Base-by-base conservation (phyloP, 257 asterid genomes). In the Verbena officinalis region DNA sequence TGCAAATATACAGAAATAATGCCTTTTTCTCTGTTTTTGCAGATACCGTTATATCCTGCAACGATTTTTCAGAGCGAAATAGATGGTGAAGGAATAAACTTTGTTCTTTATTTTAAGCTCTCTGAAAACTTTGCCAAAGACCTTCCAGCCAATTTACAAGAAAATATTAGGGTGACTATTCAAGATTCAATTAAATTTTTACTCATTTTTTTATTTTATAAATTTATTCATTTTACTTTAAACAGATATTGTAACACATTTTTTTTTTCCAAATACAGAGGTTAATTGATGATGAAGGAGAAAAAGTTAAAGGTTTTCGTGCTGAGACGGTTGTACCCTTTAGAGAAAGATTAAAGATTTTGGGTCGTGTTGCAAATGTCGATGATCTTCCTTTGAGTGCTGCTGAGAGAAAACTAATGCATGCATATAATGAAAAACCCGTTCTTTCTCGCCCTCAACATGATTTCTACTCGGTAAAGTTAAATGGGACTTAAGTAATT, bases 371-470 rank as follows among this genome's bases (percentile, higher is more conserved):
- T 22, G 95, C 78, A 45, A 94, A 94, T 78, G 81, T 90, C 67
- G 99, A 94, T 23, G 96, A 88, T 60, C 88, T 88, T 55, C 97
- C 95, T 17, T 55, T 90, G 70, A 90, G 95, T 73, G 73, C 90
- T 34, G 89, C 96, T 1, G 99, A 94, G 82, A 83, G 97, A 78
- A 94, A 94, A 76, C 90, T 94, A 64, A 83, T 94, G 96, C 89
- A 86, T 20, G 95, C 97, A 60, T 94, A 86, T 80, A 89, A 88
- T 58, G 97, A 94, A 73, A 94, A 94, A 64, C 99, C 99, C 15
- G 96, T 94, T 22, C 99, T 94, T 76, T 90, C 99, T 0, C 96
- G 99, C 51, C 99, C 99, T 49, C 99, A 94, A 67, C 99, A 94
- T 20, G 86, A 86, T 33, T 94, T 94, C 68, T 90, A 83, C 80